Evolutionary conservation across 2,329 filamentous ascomycete genomes (phyloP).

Genomic region (Neonectria coccinea): DNA sequence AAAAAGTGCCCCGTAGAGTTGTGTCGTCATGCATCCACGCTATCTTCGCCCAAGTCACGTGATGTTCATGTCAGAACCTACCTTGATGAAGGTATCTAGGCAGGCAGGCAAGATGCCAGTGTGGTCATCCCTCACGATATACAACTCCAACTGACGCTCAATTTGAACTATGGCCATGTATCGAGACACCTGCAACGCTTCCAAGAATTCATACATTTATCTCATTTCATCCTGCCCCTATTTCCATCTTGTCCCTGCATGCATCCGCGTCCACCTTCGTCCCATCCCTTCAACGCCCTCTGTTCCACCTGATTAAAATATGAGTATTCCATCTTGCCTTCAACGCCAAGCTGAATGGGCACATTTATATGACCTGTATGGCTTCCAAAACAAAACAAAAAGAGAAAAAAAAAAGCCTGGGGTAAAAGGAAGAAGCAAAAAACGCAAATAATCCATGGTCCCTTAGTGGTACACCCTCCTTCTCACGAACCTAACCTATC

Average conservation of each 20-base stretch:
- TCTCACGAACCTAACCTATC: slow-evolving; percentile 2
- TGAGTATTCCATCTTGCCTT: slow-evolving; percentile 36
- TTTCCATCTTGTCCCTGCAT: slow-evolving; percentile 23
- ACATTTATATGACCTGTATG: slow-evolving; percentile 38
- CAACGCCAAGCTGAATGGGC: slow-evolving; percentile 44
- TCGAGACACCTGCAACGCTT: slow-evolving; percentile 6
- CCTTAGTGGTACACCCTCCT: slow-evolving; percentile 31
- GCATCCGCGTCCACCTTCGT: slow-evolving; percentile 27
- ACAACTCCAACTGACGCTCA: too few relatives aligned
- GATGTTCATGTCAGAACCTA: slow-evolving; percentile 2
- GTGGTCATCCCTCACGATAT: neutral
- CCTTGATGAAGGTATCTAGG: too few relatives aligned
- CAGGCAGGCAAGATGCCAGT: too few relatives aligned
- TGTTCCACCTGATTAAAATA: slow-evolving; percentile 35
- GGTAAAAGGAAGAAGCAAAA: slow-evolving; percentile 14
- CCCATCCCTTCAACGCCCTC: slow-evolving; percentile 38
- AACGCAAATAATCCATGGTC: slow-evolving; percentile 24
- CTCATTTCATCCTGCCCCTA: slow-evolving; percentile 34
- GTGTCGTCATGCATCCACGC: slow-evolving; percentile 37
- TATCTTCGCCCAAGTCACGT: slow-evolving; percentile 30
- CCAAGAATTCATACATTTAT: slow-evolving; percentile 40
- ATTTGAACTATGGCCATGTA: neutral
- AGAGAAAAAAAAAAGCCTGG: neutral
- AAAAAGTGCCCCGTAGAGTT: slow-evolving; percentile 21
- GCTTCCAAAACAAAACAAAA: slow-evolving; percentile 29